Percentiles rank a stretch among this genome's conserved stretches.
Evolutionary conservation across 2,329 filamentous ascomycete genomes (phyloP).

Genomic region (Emmonsiellopsis sp.): DNA sequence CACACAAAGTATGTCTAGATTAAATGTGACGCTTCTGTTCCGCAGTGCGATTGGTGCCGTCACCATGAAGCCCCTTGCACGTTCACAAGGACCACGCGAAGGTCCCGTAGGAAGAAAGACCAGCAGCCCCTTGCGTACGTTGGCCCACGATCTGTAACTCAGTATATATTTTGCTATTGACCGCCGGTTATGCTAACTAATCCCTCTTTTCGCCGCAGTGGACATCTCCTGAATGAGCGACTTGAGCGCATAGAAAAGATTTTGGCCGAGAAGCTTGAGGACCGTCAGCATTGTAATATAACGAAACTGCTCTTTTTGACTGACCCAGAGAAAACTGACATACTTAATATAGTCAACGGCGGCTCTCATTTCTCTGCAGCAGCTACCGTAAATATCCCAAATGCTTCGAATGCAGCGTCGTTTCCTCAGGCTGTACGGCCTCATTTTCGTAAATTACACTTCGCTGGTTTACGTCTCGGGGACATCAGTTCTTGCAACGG

Average conservation of each 20-base stretch:
- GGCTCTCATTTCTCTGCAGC: too few species aligned
- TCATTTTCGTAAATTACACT: conserved; percentile 30
- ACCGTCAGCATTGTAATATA: neutral
- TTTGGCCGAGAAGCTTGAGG: conserved; percentile 12
- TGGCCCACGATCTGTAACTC: too few species aligned
- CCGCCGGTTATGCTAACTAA: conserved; percentile 11
- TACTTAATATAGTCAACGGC: neutral
- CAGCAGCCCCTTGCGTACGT: too few species aligned
- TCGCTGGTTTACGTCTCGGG: conserved; percentile 41
- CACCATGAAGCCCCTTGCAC: conserved; percentile 42
- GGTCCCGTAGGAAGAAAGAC: conserved; percentile 19
- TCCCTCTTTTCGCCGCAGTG: conserved; percentile 14
- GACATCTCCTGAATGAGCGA: neutral
- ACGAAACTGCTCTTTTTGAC: neutral
- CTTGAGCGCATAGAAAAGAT: neutral
- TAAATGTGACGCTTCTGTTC: conserved; percentile 39
- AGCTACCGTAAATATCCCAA: neutral
- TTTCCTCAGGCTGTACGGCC: conserved; percentile 6
- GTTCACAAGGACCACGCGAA: conserved; percentile 27
- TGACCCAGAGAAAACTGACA: neutral
- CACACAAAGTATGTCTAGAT: conserved; percentile 29
- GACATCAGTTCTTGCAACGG: conserved; percentile 40
- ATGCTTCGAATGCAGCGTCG: neutral
- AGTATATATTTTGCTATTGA: too few species aligned
- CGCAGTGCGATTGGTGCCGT: conserved; percentile 43